Conservation (phyloP, 192 early-diverging fungal genomes). For the Chytriomyces sp. region DNA sequence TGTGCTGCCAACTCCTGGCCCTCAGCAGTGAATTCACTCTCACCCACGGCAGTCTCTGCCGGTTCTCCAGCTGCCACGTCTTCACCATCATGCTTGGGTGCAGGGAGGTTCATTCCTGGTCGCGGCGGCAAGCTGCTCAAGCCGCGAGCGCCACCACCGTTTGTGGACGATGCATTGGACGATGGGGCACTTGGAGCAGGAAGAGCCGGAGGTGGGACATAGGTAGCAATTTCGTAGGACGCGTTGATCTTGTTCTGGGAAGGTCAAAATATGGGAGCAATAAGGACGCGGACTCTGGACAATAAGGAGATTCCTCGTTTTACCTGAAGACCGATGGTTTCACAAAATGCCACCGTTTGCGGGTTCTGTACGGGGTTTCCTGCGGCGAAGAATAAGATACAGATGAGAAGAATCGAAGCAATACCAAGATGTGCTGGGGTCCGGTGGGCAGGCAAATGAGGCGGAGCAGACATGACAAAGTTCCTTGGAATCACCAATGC, state of each 20-base stretch:
- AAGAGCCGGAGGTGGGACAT: neutral
- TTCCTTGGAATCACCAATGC: slow-evolving; percentile 75
- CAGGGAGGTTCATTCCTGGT: slow-evolving; percentile 1
- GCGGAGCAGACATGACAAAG: slow-evolving; percentile 72
- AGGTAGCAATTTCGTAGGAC: slow-evolving; percentile 14
- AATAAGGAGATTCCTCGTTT: neutral
- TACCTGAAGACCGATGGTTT: slow-evolving; percentile 26
- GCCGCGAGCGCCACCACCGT: neutral
- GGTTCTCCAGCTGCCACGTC: neutral
- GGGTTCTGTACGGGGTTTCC: slow-evolving; percentile 70
- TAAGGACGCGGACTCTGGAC: neutral
- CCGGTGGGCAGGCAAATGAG: slow-evolving; percentile 23
- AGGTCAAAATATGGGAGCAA: neutral
- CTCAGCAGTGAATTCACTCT: neutral
- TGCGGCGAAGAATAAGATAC: slow-evolving; percentile 15
- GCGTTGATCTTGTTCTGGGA: slow-evolving; percentile 23
- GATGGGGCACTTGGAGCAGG: neutral
- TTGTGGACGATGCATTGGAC: neutral
- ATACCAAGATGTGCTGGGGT: neutral
- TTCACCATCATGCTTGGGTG: neutral
- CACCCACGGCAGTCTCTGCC: neutral
- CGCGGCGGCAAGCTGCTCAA: slow-evolving; percentile 2
- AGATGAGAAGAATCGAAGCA: neutral
- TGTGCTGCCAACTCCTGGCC: too few relatives aligned
- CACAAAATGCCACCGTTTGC: slow-evolving; percentile 79